These are phyloP conservation scores for Jatropha curcas DNA, from an alignment of 345 rosid genomes.

Conservation along the genomic window DNA sequence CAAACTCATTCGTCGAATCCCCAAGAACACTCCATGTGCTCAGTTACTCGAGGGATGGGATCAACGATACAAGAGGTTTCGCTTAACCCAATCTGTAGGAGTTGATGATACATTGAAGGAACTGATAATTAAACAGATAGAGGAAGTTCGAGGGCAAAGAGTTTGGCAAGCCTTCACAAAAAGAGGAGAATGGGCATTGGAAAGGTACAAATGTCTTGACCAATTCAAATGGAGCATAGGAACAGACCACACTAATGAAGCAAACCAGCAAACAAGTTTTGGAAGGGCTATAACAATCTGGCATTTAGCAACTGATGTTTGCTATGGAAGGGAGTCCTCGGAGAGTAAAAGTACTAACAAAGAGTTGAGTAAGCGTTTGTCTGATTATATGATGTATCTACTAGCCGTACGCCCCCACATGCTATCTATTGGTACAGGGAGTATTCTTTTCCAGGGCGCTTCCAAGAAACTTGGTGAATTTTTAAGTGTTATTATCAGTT, in stretches of 20 bases:
- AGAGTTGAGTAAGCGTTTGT: slow-evolving; percentile 5
- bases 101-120: neutral
- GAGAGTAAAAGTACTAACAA: rapidly evolving
- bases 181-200: slow-evolving; percentile 22
- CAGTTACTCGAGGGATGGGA: no score
- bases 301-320: slow-evolving; percentile 31
- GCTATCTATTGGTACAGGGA: neutral
- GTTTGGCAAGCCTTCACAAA: slow-evolving; percentile 12
- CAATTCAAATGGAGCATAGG: slow-evolving; percentile 18
- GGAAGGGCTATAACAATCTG: slow-evolving; percentile 25
- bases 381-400: slow-evolving; percentile 26
- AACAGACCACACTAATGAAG: slow-evolving; percentile 8
- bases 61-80: neutral
- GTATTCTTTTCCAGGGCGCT: slow-evolving; percentile 9
- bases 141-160: slow-evolving; percentile 2
- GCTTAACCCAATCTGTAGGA: neutral
- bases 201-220: neutral
- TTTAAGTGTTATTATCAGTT: no score
- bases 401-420: slow-evolving; percentile 9
- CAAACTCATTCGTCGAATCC: no score
- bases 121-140: neutral
- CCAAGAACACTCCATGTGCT: no score
- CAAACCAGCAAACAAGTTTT: slow-evolving; percentile 21
- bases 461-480: neutral
- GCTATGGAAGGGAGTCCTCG: neutral